phyloP scores from a whole-genome alignment of 2,329 filamentous ascomycete species.

The Cercospora nicotianae region DNA sequence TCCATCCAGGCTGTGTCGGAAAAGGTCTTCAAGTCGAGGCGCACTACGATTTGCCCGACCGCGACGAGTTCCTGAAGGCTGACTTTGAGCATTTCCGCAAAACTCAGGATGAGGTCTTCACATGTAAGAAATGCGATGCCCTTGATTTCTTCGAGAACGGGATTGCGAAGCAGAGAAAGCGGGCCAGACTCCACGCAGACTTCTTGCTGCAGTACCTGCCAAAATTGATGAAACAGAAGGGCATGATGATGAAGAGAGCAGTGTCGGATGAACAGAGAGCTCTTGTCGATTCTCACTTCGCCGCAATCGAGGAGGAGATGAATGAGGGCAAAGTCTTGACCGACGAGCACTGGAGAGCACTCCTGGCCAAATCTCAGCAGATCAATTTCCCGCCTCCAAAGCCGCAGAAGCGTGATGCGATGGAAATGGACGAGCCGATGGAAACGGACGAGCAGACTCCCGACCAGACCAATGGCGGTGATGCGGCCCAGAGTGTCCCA shows the following conservation, averaged over 20 bases:
- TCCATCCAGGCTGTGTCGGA: conserved; percentile 20
- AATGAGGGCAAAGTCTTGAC: background rate
- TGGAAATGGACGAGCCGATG: background rate
- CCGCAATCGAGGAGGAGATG: conserved; percentile 9
- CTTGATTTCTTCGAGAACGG: background rate
- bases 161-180: background rate
- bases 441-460: background rate
- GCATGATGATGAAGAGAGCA: background rate
- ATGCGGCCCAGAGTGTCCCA: background rate
- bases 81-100: background rate
- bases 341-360: background rate
- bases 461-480: background rate
- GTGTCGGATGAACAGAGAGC: background rate
- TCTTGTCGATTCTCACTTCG: background rate
- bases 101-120: background rate
- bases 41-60: conserved; percentile 3
- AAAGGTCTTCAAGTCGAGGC: conserved; percentile 9
- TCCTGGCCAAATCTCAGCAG: conserved; percentile 1
- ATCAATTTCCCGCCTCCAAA: background rate
- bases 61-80: conserved; percentile 4
- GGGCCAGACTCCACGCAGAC: background rate
- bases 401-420: background rate
- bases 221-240: background rate
- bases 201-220: conserved; percentile 9
- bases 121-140: background rate